Conservation (phyloP, 1,284 basidiomycete species). For the Gomphus sp. region DNA sequence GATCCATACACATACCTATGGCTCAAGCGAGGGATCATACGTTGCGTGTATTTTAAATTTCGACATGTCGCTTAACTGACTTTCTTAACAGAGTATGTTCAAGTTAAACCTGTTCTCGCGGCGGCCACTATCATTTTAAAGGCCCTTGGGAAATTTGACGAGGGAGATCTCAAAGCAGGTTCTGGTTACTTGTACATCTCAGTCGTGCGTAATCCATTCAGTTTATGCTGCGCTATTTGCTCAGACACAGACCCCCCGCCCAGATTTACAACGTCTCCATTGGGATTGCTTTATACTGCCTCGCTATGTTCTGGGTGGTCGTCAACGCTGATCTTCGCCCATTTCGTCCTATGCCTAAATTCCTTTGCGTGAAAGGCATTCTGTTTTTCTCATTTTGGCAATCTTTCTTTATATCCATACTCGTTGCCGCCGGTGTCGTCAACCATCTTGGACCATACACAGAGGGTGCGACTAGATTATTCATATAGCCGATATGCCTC, state of each 20-base stretch:
- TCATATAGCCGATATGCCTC: not conserved
- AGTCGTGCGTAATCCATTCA: constrained; percentile 39
- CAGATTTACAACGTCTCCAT: constrained; percentile 59
- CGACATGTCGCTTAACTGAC: constrained; percentile 9
- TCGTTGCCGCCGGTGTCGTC: constrained; percentile 78
- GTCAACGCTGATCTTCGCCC: constrained; percentile 81
- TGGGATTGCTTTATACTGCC: constrained; percentile 71
- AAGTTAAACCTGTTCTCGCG: constrained; percentile 90
- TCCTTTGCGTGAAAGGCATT: constrained; percentile 96
- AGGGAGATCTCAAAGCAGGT: constrained; percentile 75
- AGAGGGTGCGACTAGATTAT: constrained; percentile 49
- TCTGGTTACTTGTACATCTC: constrained; percentile 93
- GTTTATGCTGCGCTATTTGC: constrained; percentile 36
- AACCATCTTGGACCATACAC: constrained; percentile 78
- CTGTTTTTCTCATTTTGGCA: constrained; percentile 99
- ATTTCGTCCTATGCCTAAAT: constrained; percentile 87
- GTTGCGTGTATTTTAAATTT: constrained; percentile 41
- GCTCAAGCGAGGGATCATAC: constrained; percentile 90
- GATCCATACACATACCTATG: constrained; percentile 93
- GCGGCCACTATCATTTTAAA: constrained; percentile 82
- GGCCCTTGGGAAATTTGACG: constrained; percentile 78
- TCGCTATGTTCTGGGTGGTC: constrained; percentile 93
- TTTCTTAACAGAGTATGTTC: constrained; percentile 79
- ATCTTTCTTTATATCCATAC: constrained; percentile 75
- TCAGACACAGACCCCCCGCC: constrained; percentile 26